Evolutionary conservation across 306 rosid genomes (phyloP), one percentile per base, ranked within the genome.

Genomic region (Castanea mollissima): DNA sequence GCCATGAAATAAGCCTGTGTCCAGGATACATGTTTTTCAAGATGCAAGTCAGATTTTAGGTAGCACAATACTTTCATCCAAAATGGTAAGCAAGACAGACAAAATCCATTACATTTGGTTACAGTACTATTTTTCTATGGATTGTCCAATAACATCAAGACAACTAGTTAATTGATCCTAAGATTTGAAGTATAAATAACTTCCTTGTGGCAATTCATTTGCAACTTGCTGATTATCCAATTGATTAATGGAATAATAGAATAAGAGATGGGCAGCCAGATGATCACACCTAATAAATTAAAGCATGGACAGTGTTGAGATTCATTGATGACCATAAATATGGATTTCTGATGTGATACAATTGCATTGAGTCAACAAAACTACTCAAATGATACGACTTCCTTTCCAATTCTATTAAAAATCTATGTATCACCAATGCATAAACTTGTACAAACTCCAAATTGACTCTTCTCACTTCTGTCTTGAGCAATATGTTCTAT

Each of bases 1-100:
- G 92, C 96, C 99, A 95, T 76, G 41, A 91, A 87, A 91, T 84
- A 75, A 97, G 98, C 92, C 99, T 95, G 91, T 69, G 68, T 78
- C 74, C 83, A 58, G n/a, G 14, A 70, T 23, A 74, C 25, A 75
- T 41, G 46, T 46, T 73, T 54, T 54, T 18, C 55, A 38, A 75
- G 2, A 29, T 65, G 19, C 23, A 60, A 27, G 62, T 32, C 7
- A 74, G 55, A 46, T 52, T 57, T 69, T 60, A 9, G 41, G 38
- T 49, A 54, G 71, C 4, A 59, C n/a, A 13, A n/a, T n/a, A 59
- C 49, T 71, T 20, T n/a, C 27, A 18, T 52, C 34, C 38, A n/a
- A 51, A 60, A 34, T 38, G 58, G 58, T 11, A 67, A 21, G 46
- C 44, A 59, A 57, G 15, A 49, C 18, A 16, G 23, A 72, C 5